phyloP scores from a whole-genome alignment of 2,329 filamentous ascomycete genomes.

The Aspergillus pseudonomiae region DNA sequence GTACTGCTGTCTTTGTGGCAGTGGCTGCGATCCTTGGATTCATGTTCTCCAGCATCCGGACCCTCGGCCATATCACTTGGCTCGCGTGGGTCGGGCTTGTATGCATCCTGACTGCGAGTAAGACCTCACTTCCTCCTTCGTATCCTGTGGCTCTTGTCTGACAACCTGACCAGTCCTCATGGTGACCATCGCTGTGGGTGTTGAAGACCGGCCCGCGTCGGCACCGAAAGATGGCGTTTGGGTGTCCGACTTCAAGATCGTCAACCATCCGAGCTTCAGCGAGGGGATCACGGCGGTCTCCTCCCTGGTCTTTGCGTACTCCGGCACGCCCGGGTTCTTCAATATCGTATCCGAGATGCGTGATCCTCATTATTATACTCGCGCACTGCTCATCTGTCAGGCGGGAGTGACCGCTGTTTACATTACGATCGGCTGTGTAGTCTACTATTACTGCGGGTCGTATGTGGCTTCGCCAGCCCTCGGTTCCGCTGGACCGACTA shows the following conservation, averaged over 20 bases:
- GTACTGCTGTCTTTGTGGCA: slow-evolving; percentile 31
- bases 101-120: slow-evolving; percentile 24
- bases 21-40: slow-evolving; percentile 29
- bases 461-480: slow-evolving; percentile 53
- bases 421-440: slow-evolving; percentile 40
- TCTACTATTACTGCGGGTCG: slow-evolving; percentile 52
- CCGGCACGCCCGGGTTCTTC: slow-evolving; percentile 36
- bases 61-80: slow-evolving; percentile 37
- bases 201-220: slow-evolving; percentile 38
- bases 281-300: slow-evolving; percentile 34
- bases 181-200: slow-evolving; percentile 32
- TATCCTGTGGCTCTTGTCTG: not conserved
- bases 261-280: slow-evolving; percentile 28
- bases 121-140: not conserved
- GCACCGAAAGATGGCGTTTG: slow-evolving; percentile 34
- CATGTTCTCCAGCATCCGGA: slow-evolving; percentile 36
- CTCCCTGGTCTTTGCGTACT: slow-evolving; percentile 33
- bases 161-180: slow-evolving; percentile 26
- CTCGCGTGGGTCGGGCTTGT: slow-evolving; percentile 39
- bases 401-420: slow-evolving; percentile 37
- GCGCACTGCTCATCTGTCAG: slow-evolving; percentile 36
- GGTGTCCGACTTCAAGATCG: slow-evolving; percentile 32
- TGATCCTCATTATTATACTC: slow-evolving; percentile 36
- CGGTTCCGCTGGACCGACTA: slow-evolving; percentile 45
- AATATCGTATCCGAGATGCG: slow-evolving; percentile 44